Base-by-base conservation (phyloP, 1,284 basidiomycete genomes). In the Malassezia sp. region DNA sequence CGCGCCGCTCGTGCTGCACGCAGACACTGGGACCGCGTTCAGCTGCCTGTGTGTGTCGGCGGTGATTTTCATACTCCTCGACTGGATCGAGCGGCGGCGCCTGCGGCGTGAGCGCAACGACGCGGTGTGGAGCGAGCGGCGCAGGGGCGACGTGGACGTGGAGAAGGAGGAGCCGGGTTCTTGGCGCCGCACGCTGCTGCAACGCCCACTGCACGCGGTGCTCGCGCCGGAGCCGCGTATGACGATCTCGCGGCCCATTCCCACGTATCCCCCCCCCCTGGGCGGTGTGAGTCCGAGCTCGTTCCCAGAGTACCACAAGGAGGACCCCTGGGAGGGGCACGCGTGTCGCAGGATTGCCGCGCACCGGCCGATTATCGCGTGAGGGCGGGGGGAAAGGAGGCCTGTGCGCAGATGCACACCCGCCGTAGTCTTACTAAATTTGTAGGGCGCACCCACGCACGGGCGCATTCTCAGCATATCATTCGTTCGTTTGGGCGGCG, bases 71-170 rank as follows among this genome's bases (percentile, higher is more conserved):
- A 18, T 30, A 5, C 24, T 14, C 17, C 17, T 44, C 3, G 10
- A 42, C 5, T 32, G 42, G 31, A 22, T 42, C 35, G 48, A 50
- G 36, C 42, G 42, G n/a, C 37, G 31, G 4, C 42, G 43, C 17
- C 42, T 50, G n/a, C 11, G 8, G 8, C 22, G 20, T 5, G 47
- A 49, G 33, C 6, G 17, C 14, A 21, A 17, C 12, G 21, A 12
- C 15, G 11, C 21, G 6, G n/a, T 15, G 34, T n/a, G n/a, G n/a
- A n/a, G n/a, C n/a, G n/a, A n/a, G n/a, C n/a, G n/a, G n/a, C 20
- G 3, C 5, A 17, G 4, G 9, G 14, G 3, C 15, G 20, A 10
- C 3, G 32, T 4, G 3, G 14, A 20, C 4, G 17, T 11, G 12
- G 18, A 17, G 3, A 20, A 17, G 23, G 20, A 10, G 24, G 37